Base-by-base conservation (phyloP, 2,329 filamentous ascomycete species). In the Colletotrichum melonis region DNA sequence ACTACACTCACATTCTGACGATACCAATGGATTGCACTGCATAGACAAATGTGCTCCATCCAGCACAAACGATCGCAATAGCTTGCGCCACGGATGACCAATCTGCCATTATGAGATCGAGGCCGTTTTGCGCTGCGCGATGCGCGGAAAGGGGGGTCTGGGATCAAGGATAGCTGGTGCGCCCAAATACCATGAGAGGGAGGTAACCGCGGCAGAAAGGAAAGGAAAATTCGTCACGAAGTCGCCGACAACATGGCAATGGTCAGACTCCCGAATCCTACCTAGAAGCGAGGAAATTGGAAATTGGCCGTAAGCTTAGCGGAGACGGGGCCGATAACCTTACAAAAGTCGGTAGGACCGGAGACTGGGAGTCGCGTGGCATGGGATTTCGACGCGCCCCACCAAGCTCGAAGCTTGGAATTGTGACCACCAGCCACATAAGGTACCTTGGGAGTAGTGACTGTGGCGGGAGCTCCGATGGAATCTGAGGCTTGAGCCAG, bases 11-110 rank as follows among this genome's bases (percentile, higher is more conserved):
- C 91, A 92, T 84, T 76, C 90, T 85, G 68, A 82, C 85, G 70
- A 88, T 86, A 69, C 91, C 91, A 66, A 92, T 86, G 38, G 78
- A 78, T 76, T 92, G 88, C 32, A 92, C 88, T 6, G 86, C 54
- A 54, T 90, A 78, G 30, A 92, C 84, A 42, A 86, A 77, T 65
- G 81, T 79, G 77, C 85, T 87, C 89, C 91, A 92, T 74, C 85
- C 77, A 52, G 90, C 82, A 75, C 85, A 89, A 63, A 84, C 80
- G 67, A 82, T 81, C 75, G 89, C 89, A 62, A 87, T 75, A 55
- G 77, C 78, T 73, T 86, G 81, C 63, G 81, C 59, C 46, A 77
- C 73, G 49, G 75, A 64, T 19, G 77, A 74, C 77, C 78, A 78
- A 28, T 64, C 59, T 55, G 66, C 24, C 56, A 74, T 75, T 22